Conservation (phyloP, 2,329 filamentous ascomycete species). For the Cladosporium sphaerospermum region DNA sequence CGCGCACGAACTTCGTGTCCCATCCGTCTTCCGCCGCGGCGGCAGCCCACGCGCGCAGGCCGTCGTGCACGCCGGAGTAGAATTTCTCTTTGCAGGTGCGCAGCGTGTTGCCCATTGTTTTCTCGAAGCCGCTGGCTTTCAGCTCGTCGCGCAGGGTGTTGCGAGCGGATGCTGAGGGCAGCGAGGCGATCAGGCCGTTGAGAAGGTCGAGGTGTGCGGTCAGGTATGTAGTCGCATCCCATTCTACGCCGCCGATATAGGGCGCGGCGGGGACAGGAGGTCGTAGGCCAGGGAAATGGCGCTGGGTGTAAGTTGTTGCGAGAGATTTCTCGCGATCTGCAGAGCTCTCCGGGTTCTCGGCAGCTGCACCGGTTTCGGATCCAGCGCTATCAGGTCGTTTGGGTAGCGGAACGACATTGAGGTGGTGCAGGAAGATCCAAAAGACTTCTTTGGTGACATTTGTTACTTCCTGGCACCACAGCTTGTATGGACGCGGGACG, state of each 20-base stretch:
- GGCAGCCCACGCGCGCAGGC: conserved; percentile 80
- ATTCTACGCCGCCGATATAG: conserved; percentile 95
- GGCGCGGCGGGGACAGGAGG: conserved; percentile 89
- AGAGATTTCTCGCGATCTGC: conserved; percentile 18
- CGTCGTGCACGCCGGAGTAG: conserved; percentile 86
- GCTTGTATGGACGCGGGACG: conserved; percentile 76
- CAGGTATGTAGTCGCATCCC: conserved; percentile 96
- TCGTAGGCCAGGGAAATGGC: conserved; percentile 76
- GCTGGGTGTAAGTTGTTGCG: conserved; percentile 46
- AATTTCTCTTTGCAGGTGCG: conserved; percentile 97
- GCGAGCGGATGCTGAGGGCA: conserved; percentile 62
- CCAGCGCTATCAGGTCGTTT: conserved; percentile 17
- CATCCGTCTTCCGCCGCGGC: conserved; percentile 84
- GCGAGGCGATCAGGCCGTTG: conserved; percentile 81
- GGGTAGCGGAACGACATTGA: conserved; percentile 74
- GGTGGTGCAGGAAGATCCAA: conserved; percentile 95
- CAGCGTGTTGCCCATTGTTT: conserved; percentile 75
- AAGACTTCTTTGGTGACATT: conserved; percentile 97
- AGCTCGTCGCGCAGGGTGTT: conserved; percentile 74
- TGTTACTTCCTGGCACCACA: conserved; percentile 89
- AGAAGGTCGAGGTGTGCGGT: conserved; percentile 87
- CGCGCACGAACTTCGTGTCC: conserved; percentile 74
- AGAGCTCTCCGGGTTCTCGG: neutral
- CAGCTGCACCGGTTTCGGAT: conserved; percentile 13
- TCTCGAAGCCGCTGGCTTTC: conserved; percentile 81